Conservation (phyloP, 129 eudicot species). For the Centrapalus pauciflorus region DNA sequence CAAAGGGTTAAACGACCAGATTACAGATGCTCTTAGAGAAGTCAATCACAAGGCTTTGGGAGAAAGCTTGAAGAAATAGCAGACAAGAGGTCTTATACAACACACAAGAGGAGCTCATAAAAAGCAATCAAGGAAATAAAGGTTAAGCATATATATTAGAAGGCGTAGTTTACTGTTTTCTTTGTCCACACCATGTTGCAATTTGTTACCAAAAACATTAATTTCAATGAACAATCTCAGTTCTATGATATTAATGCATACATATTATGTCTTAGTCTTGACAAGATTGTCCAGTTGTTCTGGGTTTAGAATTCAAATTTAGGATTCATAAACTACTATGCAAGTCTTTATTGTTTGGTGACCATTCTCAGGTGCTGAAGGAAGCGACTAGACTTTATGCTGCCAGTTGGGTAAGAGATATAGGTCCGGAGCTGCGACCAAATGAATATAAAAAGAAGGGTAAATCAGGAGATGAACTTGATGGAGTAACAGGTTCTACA, state of each 20-base stretch:
- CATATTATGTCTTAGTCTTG: not conserved
- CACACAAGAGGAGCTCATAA: no score
- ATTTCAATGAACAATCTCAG: not conserved
- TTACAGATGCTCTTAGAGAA: no score
- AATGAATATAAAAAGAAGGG: slow-evolving; percentile 58
- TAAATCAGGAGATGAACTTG: slow-evolving; percentile 22
- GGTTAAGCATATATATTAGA: no score
- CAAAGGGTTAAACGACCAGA: no score
- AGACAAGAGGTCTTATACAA: no score
- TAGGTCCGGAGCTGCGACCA: slow-evolving; percentile 88
- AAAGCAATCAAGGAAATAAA: no score
- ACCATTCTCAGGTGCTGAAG: slow-evolving; percentile 55
- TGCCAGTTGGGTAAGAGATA: slow-evolving; percentile 86
- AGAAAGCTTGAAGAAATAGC: no score
- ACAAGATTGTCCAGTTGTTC: not conserved
- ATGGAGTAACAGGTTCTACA: slow-evolving; percentile 22
- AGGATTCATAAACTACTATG: not conserved
- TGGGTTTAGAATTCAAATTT: not conserved
- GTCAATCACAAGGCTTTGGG: no score
- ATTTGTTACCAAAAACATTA: no score
- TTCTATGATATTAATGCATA: not conserved
- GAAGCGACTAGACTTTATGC: slow-evolving; percentile 80
- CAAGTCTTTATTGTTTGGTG: not conserved
- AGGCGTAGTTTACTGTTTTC: no score
- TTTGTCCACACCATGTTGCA: no score